Evolutionary conservation across 176 grass and related monocot genomes (phyloP).

Genomic region (Phragmites australis): DNA sequence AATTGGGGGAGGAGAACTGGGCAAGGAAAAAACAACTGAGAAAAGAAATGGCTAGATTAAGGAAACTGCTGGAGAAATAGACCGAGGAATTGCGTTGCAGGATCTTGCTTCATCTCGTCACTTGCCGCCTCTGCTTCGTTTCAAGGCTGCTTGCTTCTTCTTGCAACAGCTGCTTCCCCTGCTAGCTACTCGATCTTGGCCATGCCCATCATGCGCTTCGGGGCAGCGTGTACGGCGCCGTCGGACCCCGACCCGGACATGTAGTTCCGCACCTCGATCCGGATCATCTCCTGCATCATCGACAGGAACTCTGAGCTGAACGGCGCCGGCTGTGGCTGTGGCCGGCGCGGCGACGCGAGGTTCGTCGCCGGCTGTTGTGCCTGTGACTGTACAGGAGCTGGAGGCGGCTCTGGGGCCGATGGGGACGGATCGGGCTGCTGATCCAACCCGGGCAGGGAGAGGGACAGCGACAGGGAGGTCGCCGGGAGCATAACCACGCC

Average conservation of each 20-base stretch:
- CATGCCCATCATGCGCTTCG: slow-evolving; percentile 62
- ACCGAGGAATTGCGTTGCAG: too few relatives aligned
- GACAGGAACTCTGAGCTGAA: slow-evolving; percentile 62
- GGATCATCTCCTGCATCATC: slow-evolving; percentile 94
- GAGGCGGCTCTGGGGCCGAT: too few relatives aligned
- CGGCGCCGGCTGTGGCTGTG: not conserved
- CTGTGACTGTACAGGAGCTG: too few relatives aligned
- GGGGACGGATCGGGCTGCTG: not conserved
- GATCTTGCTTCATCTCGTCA: slow-evolving; percentile 23
- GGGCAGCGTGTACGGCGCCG: slow-evolving; percentile 44
- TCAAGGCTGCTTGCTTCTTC: not conserved
- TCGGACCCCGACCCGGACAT: slow-evolving; percentile 52
- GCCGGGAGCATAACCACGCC: slow-evolving; percentile 55
- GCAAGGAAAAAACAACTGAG: too few relatives aligned
- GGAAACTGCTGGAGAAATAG: too few relatives aligned
- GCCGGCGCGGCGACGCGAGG: slow-evolving; percentile 1
- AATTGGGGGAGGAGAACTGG: too few relatives aligned
- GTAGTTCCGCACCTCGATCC: slow-evolving; percentile 87
- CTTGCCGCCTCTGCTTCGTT: slow-evolving; percentile 4
- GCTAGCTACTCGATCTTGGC: slow-evolving; percentile 74
- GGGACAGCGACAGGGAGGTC: slow-evolving; percentile 74
- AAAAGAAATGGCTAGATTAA: too few relatives aligned
- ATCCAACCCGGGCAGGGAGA: slow-evolving; percentile 64
- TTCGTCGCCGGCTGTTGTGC: not conserved
- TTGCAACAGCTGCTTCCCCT: too few relatives aligned